A percentile compares a stretch with the other conserved stretches of the same genome.
Evolutionary conservation across 768 basidiomycete species (phyloP).

Genomic region (Guyanaporus albipodus): DNA sequence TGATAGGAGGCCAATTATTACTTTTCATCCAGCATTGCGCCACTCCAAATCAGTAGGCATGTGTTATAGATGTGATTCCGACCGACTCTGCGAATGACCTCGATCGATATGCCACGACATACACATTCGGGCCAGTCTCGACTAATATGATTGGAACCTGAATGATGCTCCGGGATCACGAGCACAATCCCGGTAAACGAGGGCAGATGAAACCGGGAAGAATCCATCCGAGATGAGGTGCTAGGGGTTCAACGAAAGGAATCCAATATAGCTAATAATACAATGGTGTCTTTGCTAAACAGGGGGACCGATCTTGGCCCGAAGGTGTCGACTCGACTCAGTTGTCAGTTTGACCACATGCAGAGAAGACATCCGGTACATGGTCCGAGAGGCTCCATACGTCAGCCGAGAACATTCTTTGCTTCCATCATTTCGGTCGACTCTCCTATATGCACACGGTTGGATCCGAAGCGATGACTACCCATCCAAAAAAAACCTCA

Average conservation of each 20-base stretch:
- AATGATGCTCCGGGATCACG: not conserved
- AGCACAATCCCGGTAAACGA: not conserved
- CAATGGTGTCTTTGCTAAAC: not conserved
- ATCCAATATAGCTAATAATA: conserved; percentile 2
- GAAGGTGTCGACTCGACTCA: not conserved
- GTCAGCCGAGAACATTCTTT: not conserved
- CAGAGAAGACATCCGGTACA: not conserved
- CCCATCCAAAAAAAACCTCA: conserved; percentile 1
- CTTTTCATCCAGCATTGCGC: not conserved
- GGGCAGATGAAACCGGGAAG: not conserved
- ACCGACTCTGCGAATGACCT: not conserved
- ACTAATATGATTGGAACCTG: too few species aligned
- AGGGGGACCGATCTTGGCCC: not conserved
- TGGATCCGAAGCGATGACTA: conserved; percentile 32
- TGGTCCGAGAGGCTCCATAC: not conserved
- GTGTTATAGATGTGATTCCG: not conserved
- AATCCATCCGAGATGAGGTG: not conserved
- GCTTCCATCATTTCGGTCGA: not conserved
- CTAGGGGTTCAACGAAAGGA: not conserved
- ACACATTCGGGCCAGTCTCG: too few species aligned
- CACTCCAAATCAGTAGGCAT: too few species aligned
- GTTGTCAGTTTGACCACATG: not conserved
- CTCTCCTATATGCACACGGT: conserved; percentile 27
- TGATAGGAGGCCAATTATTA: not conserved
- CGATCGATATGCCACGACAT: too few species aligned